phyloP scores from a whole-genome alignment of 225 moss, liverwort and hornwort species.

The Straminergon stramineum region DNA sequence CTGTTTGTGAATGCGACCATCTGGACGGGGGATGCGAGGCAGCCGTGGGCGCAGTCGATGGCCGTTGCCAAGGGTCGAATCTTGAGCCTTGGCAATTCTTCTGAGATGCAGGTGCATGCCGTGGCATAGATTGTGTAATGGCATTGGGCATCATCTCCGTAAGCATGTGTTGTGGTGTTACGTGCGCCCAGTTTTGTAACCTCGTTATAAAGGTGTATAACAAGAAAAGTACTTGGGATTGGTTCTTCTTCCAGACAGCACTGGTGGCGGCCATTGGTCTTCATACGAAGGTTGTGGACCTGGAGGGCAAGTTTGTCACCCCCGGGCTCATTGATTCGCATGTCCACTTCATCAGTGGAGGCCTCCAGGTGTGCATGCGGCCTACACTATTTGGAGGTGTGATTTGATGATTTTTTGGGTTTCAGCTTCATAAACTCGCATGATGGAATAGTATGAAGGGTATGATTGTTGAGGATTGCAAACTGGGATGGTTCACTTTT shows the following conservation, averaged over 20 bases:
- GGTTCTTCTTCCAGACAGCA: neutral
- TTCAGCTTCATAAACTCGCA: neutral
- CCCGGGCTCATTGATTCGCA: constrained; percentile 93
- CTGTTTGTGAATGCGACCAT: constrained; percentile 61
- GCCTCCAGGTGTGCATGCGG: constrained; percentile 40
- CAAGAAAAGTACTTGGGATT: neutral
- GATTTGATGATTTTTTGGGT: neutral
- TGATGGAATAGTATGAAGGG: neutral
- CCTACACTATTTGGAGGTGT: neutral
- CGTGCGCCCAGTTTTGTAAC: neutral
- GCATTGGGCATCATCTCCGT: neutral
- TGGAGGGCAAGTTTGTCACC: constrained; percentile 66
- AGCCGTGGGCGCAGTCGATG: constrained; percentile 69
- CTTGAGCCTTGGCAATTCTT: constrained; percentile 44
- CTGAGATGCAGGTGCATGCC: constrained; percentile 23
- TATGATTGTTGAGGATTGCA: neutral
- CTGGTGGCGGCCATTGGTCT: constrained; percentile 32
- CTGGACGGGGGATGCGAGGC: constrained; percentile 66
- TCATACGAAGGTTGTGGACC: constrained; percentile 50
- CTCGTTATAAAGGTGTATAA: neutral
- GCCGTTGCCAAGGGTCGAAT: constrained; percentile 66
- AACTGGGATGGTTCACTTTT: neutral
- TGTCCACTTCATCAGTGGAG: constrained; percentile 75
- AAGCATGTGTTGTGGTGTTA: neutral
- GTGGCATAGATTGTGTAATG: neutral